Percentiles rank a stretch among this genome's conserved stretches.
Conservation (phyloP, 495 filamentous ascomycete genomes). For the Hypoxylon perforatum region DNA sequence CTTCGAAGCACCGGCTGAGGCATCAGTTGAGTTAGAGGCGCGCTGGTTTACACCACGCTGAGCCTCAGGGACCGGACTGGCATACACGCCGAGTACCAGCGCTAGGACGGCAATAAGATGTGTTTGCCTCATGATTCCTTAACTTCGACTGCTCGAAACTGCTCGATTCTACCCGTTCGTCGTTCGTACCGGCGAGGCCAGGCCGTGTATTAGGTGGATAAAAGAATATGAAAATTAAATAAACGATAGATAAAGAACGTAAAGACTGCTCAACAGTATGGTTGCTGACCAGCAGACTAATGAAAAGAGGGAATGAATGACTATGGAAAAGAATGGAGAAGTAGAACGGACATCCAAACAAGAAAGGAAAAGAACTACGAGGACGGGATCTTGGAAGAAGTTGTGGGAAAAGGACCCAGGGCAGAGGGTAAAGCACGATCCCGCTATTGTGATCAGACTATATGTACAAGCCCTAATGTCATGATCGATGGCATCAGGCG, state of each 20-base stretch:
- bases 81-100: constrained; percentile 21
- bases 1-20: neutral
- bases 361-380: constrained; percentile 27
- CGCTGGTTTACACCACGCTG: constrained; percentile 1
- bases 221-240: constrained; percentile 9
- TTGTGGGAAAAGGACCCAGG: constrained; percentile 15
- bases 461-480: constrained; percentile 19
- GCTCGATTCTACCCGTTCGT: constrained; percentile 1
- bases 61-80: constrained; percentile 8
- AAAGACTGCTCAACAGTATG: constrained; percentile 44
- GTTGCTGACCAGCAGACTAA: constrained; percentile 43
- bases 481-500: constrained; percentile 21
- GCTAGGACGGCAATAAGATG: constrained; percentile 21
- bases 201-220: constrained; percentile 5
- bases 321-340: constrained; percentile 21
- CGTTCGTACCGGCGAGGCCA: constrained; percentile 11
- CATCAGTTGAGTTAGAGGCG: neutral
- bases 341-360: constrained; percentile 17
- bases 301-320: constrained; percentile 25
- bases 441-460: constrained; percentile 13
- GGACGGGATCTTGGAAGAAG: constrained; percentile 20
- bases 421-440: constrained; percentile 14
- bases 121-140: constrained; percentile 29
- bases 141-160: constrained; percentile 2
- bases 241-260: constrained; percentile 23